Evolutionary conservation across 2,329 filamentous ascomycete genomes (phyloP).

Genomic region (Colletotrichum sojae): DNA sequence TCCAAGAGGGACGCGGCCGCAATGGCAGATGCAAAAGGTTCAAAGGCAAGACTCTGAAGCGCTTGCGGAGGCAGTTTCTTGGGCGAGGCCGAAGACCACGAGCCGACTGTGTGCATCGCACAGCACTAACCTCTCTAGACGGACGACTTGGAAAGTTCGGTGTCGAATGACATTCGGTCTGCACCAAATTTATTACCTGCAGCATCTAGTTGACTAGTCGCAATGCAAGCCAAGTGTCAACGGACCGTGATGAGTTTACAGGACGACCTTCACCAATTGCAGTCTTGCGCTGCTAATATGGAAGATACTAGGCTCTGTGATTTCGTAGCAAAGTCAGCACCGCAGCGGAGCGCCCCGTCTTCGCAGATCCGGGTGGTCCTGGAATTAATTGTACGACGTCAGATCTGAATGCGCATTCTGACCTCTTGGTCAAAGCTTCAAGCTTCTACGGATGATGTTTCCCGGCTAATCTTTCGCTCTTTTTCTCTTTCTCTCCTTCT

Average conservation of each 20-base stretch:
- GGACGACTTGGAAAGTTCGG: no score
- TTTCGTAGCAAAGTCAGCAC: no score
- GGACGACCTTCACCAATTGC: no score
- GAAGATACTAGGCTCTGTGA: no score
- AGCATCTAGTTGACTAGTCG: no score
- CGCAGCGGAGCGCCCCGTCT: not conserved
- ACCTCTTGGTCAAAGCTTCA: not conserved
- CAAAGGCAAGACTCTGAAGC: constrained; percentile 34
- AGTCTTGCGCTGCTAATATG: no score
- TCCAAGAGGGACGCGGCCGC: constrained; percentile 64
- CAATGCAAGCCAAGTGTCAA: no score
- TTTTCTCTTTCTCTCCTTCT: not conserved
- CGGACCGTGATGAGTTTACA: no score
- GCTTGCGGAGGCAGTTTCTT: not conserved
- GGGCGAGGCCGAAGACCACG: not conserved
- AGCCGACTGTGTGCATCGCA: no score
- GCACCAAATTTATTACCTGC: no score
- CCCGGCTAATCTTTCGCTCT: not conserved
- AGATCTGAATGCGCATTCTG: not conserved
- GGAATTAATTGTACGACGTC: not conserved
- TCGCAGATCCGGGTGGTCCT: no score
- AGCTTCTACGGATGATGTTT: constrained; percentile 26
- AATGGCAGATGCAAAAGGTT: constrained; percentile 42
- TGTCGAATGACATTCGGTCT: no score
- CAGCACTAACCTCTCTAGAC: not conserved